Percentiles rank a stretch among this genome's conserved stretches.
Evolutionary conservation across 2,329 filamentous ascomycete genomes (phyloP).

Genomic region (Exophiala bonariae): DNA sequence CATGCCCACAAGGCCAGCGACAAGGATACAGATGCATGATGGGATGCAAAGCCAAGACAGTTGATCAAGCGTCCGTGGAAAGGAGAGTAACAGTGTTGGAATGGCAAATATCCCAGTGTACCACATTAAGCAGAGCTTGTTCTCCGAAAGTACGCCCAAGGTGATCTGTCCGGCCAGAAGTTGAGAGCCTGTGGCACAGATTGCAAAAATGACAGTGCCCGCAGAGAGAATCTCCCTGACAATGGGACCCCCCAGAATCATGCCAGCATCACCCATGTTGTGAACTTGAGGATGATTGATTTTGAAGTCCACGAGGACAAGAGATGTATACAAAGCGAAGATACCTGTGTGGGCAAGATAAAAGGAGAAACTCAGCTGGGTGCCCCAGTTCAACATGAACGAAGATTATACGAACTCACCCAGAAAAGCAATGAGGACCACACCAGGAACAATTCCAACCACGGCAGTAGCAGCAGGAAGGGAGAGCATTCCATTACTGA

Average conservation of each 20-base stretch:
- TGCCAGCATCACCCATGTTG: constrained; percentile 58
- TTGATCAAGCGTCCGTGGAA: constrained; percentile 52
- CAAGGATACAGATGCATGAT: constrained; percentile 48
- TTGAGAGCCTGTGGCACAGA: constrained; percentile 53
- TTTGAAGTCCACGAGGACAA: constrained; percentile 55
- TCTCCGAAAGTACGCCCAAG: constrained; percentile 46
- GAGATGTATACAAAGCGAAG: constrained; percentile 54
- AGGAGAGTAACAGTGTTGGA: constrained; percentile 47
- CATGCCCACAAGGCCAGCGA: constrained; percentile 54
- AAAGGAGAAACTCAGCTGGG: too few relatives aligned
- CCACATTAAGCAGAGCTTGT: constrained; percentile 50
- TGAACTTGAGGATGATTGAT: constrained; percentile 56
- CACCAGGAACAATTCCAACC: constrained; percentile 53
- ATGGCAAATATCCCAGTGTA: constrained; percentile 42
- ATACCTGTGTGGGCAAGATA: constrained; percentile 19
- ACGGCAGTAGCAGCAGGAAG: constrained; percentile 53
- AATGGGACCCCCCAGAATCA: constrained; percentile 53
- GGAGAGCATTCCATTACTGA: constrained; percentile 56
- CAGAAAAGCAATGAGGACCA: constrained; percentile 53
- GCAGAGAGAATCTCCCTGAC: constrained; percentile 52
- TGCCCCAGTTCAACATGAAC: too few relatives aligned
- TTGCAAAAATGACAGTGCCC: constrained; percentile 54
- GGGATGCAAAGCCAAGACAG: constrained; percentile 49
- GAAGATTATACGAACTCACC: too few relatives aligned
- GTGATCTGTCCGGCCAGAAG: constrained; percentile 54